These are phyloP conservation scores for Colletotrichum lupini DNA, from an alignment of 2,329 filamentous ascomycete genomes.

Conservation along the genomic window DNA sequence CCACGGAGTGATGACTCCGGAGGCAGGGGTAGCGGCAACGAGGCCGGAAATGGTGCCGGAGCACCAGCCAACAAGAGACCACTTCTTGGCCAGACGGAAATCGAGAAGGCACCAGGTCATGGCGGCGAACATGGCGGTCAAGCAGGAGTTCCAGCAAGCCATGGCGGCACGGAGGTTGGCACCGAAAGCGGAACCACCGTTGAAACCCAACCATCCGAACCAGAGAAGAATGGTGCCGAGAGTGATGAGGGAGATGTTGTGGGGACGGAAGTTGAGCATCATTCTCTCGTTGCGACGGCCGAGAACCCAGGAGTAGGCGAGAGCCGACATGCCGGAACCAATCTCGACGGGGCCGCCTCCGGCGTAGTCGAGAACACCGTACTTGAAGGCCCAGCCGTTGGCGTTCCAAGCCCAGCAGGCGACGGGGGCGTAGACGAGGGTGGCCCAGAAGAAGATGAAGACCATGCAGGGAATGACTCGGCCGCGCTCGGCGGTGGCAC, in stretches of 20 bases:
- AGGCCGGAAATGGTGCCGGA: constrained; percentile 78
- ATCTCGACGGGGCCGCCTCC: constrained; percentile 98
- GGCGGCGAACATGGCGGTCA: constrained; percentile 91
- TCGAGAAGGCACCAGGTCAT: constrained; percentile 96
- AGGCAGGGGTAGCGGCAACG: constrained; percentile 76
- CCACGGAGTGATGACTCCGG: constrained; percentile 76
- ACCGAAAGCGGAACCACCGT: constrained; percentile 94
- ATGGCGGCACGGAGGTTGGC: constrained; percentile 94
- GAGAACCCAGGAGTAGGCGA: constrained; percentile 96
- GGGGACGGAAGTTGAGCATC: constrained; percentile 99
- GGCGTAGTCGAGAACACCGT: constrained; percentile 95
- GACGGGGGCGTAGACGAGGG: constrained; percentile 95
- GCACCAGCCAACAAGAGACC: constrained; percentile 84
- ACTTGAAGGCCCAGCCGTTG: constrained; percentile 92
- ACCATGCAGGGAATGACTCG: constrained; percentile 94
- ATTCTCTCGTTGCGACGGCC: constrained; percentile 98
- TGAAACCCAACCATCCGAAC: constrained; percentile 99
- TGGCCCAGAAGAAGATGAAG: constrained; percentile 96
- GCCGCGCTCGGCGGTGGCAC: constrained; percentile 92
- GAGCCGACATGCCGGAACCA: constrained; percentile 88
- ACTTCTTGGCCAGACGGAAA: constrained; percentile 93
- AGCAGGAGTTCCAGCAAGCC: constrained; percentile 98
- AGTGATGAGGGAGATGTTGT: constrained; percentile 98
- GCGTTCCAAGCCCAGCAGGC: constrained; percentile 97
- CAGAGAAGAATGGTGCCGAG: constrained; percentile 95